phyloP scores from a whole-genome alignment of 75 land plant genomes.

The Chamaecyparis obtusa region DNA sequence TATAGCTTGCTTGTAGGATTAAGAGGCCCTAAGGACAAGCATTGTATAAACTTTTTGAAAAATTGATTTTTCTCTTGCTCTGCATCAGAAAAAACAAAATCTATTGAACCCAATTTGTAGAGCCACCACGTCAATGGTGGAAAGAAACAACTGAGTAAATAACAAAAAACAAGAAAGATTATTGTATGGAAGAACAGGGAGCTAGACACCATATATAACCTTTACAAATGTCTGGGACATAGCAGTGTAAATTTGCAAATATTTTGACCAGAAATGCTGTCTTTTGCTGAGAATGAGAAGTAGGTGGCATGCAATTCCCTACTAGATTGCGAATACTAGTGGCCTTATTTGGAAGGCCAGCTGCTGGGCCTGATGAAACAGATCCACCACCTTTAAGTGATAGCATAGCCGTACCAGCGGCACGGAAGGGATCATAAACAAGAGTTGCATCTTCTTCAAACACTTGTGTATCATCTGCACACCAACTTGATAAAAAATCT shows the following conservation, averaged over 20 bases:
- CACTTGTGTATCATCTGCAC: slow-evolving; percentile 41
- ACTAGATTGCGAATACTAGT: slow-evolving; percentile 35
- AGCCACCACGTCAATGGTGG: background rate
- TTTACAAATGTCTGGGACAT: slow-evolving; percentile 86
- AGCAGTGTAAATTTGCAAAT: slow-evolving; percentile 91
- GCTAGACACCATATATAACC: slow-evolving; percentile 34
- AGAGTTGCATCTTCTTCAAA: slow-evolving; percentile 62
- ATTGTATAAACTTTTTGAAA: slow-evolving; percentile 49
- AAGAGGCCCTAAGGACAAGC: slow-evolving; percentile 41
- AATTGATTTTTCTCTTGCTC: slow-evolving; percentile 85
- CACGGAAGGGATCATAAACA: slow-evolving; percentile 79
- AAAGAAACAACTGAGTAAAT: background rate
- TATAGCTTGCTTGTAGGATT: slow-evolving; percentile 26
- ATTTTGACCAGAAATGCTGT: slow-evolving; percentile 90
- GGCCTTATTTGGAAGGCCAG: slow-evolving; percentile 25
- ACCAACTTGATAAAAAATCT: slow-evolving; percentile 80
- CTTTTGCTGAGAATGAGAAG: slow-evolving; percentile 67
- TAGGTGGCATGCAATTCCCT: slow-evolving; percentile 28
- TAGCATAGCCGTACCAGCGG: slow-evolving; percentile 73
- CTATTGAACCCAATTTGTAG: background rate
- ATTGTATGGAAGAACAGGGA: background rate
- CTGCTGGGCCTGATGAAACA: slow-evolving; percentile 16
- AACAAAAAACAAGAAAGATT: background rate
- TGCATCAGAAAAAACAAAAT: slow-evolving; percentile 23
- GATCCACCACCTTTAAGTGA: slow-evolving; percentile 24